Evolutionary conservation across 306 rosid species (phyloP), one percentile per base, ranked within the genome.

Genomic region (Ammopiptanthus mongolicus): DNA sequence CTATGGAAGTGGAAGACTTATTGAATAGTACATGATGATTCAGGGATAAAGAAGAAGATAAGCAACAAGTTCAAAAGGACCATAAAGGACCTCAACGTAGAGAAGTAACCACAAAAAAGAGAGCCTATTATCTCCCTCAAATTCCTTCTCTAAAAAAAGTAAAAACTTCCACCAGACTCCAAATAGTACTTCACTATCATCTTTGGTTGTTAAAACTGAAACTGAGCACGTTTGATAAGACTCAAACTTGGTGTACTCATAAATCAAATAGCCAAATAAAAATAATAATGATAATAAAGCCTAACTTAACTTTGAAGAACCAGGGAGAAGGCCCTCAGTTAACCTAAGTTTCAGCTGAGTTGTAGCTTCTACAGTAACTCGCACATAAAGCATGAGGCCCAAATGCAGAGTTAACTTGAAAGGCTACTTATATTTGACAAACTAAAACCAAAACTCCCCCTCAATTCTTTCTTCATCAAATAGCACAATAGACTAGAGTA

Each of bases 301-400:
- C 13, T 11, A 25, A 69, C 71, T 79, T 11, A 25, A 69, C 71
- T 79, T 14, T 58, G 37, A 46, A 73, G 56, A 80, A 59, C 15
- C 70, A 37, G 41, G 19, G 50, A 11, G 36, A 33, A 69, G 11
- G 70, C 1, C 60, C 55, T n/a, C 31, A 11, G 14, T 57, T 44
- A 64, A 72, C 17, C 36, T 31, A 59, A 19, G 21, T 33, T 56
- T 42, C 12, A 41, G 25, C 50, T 18, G 50, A 56, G 41, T 44
- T 7, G 53, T 21, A 66, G 71, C 65, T 61, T 78, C 34, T 15
- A 17, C 33, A 44, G 75, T 65, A 42, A 65, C 76, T 67, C 46
- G 31, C 39, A 61, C 33, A 68, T 37, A 57, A 73, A 47, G 70
- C 61, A 69, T 14, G 25, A 48, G 67, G 23, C 63, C 60, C 17